Evolutionary conservation across 2,329 filamentous ascomycete species (phyloP), one percentile per base, ranked within the genome.

Genomic region (Aspergillus uvarum): DNA sequence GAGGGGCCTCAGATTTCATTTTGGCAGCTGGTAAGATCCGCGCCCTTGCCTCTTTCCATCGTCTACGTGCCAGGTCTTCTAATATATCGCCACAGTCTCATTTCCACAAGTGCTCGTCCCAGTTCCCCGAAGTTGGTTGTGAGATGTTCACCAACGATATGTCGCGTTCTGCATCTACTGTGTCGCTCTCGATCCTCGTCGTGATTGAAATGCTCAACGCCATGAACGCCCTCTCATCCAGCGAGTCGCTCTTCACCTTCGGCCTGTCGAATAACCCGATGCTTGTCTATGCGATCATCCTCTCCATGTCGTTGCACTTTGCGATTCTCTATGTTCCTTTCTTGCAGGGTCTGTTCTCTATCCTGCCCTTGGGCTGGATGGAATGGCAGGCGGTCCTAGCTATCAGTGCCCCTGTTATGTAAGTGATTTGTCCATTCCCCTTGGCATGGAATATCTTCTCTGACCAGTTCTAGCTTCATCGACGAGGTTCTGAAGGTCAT

Each of bases 181-280:
- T 99, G 29, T 97, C 92, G 6, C 84, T 99, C 62, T 96, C 91
- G 42, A 87, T 88, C 70, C 84, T 99, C 19, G 95, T 99, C 50
- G 92, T 97, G 62, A 98, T 99, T 72, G 95, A 99, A 81, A 99
- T 99, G 95, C 86, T 99, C 74, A 99, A 99, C 79, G 95, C 95
- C 69, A 94, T 98, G 89, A 99, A 99, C 74, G 95, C 94, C 0
- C 85, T 99, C 32, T 97, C 92, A 1, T 96, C 92, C 0, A 96
- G 91, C 76, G 95, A 99, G 79, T 96, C 91, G 16, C 87, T 99
- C 12, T 79, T 99, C 58, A 97, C 93, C 2, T 85, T 99, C 63
- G 94, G 93, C 10, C 82, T 99, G n/a, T 97, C 94, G 94, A 87
- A 94, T 74, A 99, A 99, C 81, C 95, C 96, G 89, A 95, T 96